Conservation (phyloP, 345 rosid genomes). For the Ceriops tagal region DNA sequence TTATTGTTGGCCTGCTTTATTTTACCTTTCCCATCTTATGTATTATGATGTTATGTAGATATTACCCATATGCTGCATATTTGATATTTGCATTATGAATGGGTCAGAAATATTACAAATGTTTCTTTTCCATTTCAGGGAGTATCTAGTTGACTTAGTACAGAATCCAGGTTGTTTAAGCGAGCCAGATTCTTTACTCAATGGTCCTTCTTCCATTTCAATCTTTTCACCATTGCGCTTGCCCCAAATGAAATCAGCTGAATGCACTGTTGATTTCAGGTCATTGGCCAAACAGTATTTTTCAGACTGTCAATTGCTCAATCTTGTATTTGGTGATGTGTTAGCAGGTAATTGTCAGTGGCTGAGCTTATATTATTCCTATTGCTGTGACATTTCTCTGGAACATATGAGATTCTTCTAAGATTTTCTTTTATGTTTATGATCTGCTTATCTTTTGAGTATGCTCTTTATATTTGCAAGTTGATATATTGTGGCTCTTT, state of each 20-base stretch:
- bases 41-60: conserved; percentile 3
- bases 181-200: conserved; percentile 92
- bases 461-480: not conserved
- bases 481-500: not conserved
- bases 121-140: conserved; percentile 59
- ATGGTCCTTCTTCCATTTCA: conserved; percentile 91
- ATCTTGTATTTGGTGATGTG: conserved; percentile 75
- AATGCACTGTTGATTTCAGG: conserved; percentile 72
- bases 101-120: conserved; percentile 20
- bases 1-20: not conserved
- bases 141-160: conserved; percentile 85
- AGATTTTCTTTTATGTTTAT: not conserved
- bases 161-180: conserved; percentile 87
- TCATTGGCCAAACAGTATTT: conserved; percentile 90
- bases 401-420: not conserved
- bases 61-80: not conserved
- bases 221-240: conserved; percentile 94
- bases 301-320: conserved; percentile 62
- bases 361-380: not conserved
- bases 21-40: not conserved
- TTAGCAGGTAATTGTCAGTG: conserved; percentile 53
- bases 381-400: not conserved
- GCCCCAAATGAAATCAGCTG: conserved; percentile 67
- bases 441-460: not conserved
- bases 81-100: conserved; percentile 5